Percentiles rank a stretch among this genome's conserved stretches.
These are phyloP conservation scores for Pichia membranifaciens DNA, from an alignment of 805 yeast genomes.

Conservation along the genomic window DNA sequence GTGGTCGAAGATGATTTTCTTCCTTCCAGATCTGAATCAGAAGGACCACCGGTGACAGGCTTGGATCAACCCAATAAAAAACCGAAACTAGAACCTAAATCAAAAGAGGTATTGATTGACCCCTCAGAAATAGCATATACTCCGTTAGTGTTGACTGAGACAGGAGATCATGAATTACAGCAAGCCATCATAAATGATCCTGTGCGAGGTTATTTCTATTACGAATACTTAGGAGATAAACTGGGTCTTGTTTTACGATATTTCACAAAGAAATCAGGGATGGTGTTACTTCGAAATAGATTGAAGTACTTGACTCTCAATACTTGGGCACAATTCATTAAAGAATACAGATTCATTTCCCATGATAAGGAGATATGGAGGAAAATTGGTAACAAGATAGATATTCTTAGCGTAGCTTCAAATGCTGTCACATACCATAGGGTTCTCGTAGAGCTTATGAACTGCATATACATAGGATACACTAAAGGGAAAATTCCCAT, in stretches of 20 bases:
- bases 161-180: neutral
- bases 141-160: neutral
- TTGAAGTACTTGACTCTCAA: neutral
- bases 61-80: no score
- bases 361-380: constrained; percentile 3
- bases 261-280: neutral
- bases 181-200: constrained; percentile 4
- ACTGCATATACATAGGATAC: constrained; percentile 1
- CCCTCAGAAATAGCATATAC: neutral
- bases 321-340: constrained; percentile 3
- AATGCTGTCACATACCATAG: neutral
- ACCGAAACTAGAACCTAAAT: no score
- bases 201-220: constrained; percentile 9
- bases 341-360: neutral
- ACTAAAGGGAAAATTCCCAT: neutral
- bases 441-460: constrained; percentile 2
- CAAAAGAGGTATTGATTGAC: neutral
- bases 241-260: neutral
- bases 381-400: neutral
- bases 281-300: neutral
- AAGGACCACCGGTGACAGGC: no score
- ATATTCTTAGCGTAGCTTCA: neutral
- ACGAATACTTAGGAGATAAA: constrained; percentile 3
- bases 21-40: no score
- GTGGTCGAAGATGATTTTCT: no score